phyloP scores from a whole-genome alignment of 352 stramenopile species.

The Phytophthora sansomeana region DNA sequence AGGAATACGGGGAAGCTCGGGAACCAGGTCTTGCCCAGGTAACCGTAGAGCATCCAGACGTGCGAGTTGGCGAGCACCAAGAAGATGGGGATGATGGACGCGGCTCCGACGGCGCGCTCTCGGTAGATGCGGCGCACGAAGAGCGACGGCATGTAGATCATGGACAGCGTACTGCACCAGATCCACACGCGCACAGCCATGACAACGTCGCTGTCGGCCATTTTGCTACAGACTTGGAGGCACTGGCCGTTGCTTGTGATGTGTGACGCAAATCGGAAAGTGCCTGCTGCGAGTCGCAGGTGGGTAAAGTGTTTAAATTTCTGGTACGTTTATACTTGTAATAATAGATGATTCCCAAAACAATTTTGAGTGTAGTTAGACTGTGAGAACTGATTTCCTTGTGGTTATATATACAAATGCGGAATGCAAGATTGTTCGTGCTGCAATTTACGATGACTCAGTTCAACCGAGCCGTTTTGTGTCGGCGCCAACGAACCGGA shows the following conservation, averaged over 20 bases:
- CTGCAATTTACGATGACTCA: too few relatives aligned
- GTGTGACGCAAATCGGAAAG: conserved; percentile 26
- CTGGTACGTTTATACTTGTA: too few relatives aligned
- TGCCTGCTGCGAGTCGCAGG: conserved; percentile 5
- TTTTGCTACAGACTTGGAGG: conserved; percentile 11
- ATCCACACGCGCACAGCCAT: conserved; percentile 39
- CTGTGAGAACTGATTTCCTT: too few relatives aligned
- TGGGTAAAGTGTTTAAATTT: too few relatives aligned
- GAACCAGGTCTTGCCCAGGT: conserved; percentile 42
- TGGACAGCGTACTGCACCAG: conserved; percentile 36
- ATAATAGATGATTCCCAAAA: too few relatives aligned
- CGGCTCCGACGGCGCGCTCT: conserved; percentile 26
- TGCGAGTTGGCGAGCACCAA: conserved; percentile 38
- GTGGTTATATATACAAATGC: too few relatives aligned
- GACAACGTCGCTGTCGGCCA: conserved; percentile 22
- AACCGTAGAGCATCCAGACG: conserved; percentile 46
- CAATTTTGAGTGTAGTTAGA: too few relatives aligned
- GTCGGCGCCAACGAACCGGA: too few relatives aligned
- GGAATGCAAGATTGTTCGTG: too few relatives aligned
- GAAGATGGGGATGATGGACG: conserved; percentile 37
- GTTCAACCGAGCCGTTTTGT: too few relatives aligned
- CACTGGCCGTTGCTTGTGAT: background rate
- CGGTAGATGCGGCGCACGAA: conserved; percentile 38
- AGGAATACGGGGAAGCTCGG: conserved; percentile 49
- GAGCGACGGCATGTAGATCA: conserved; percentile 41